A percentile compares a stretch with the other conserved stretches of the same genome.
phyloP scores from a whole-genome alignment of 2,329 filamentous ascomycete genomes.

The Fusarium napiforme region DNA sequence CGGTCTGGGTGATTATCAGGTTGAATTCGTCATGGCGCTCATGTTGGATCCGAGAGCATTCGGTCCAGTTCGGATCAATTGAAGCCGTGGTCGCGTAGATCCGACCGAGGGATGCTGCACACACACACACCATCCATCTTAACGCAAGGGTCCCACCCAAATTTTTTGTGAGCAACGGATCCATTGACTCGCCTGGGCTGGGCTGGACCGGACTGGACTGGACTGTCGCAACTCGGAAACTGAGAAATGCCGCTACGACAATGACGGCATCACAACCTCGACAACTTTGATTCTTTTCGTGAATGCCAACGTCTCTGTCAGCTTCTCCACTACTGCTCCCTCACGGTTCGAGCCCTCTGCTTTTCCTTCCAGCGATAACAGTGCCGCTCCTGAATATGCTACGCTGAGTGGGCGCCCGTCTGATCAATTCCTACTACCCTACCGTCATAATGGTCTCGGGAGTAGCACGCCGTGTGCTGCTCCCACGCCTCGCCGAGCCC shows the following conservation, averaged over 20 bases:
- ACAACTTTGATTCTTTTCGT: constrained; percentile 36
- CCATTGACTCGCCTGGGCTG: background rate
- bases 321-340: constrained; percentile 15
- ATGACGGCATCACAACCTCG: constrained; percentile 49
- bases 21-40: constrained; percentile 2
- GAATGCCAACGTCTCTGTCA: constrained; percentile 23
- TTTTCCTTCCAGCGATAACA: constrained; percentile 27
- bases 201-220: constrained; percentile 5
- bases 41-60: constrained; percentile 23
- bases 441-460: constrained; percentile 60
- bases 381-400: constrained; percentile 46
- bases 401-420: constrained; percentile 34
- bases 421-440: constrained; percentile 35
- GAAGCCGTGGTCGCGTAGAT: constrained; percentile 29
- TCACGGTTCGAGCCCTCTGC: constrained; percentile 2
- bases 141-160: constrained; percentile 38
- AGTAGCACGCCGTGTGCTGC: constrained; percentile 61
- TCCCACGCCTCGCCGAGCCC: constrained; percentile 57
- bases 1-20: background rate
- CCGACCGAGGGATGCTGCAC: constrained; percentile 33
- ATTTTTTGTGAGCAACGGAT: constrained; percentile 30
- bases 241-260: constrained; percentile 49
- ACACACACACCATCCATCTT: background rate
- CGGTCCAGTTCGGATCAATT: constrained; percentile 35
- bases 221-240: constrained; percentile 42